A percentile compares a stretch with the other conserved stretches of the same genome.
These are phyloP conservation scores for Pisolithus tinctorius DNA, from an alignment of 768 basidiomycete genomes.

Conservation along the genomic window DNA sequence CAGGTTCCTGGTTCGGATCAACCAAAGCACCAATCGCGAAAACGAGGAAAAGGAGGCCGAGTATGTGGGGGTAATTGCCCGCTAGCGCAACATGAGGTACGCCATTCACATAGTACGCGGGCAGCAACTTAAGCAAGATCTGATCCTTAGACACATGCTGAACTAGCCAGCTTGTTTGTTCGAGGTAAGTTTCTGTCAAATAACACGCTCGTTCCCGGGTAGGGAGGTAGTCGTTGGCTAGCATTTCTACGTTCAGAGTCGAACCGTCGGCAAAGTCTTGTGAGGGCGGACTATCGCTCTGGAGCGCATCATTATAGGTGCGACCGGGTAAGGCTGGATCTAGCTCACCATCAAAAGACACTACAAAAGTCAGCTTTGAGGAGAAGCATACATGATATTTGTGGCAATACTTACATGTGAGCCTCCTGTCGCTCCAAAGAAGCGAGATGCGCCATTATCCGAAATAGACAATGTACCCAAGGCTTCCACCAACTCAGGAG, in stretches of 20 bases:
- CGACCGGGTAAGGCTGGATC: neutral
- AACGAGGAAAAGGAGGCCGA: constrained; percentile 40
- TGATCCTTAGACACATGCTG: constrained; percentile 41
- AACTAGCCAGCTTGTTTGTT: constrained; percentile 48
- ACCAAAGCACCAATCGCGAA: constrained; percentile 51
- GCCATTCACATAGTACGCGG: constrained; percentile 31
- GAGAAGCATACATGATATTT: neutral
- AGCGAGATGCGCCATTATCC: constrained; percentile 51
- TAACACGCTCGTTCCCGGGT: constrained; percentile 40
- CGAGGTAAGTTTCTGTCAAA: constrained; percentile 40
- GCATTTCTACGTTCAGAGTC: constrained; percentile 36
- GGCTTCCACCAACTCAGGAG: constrained; percentile 44
- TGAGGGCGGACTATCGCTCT: constrained; percentile 19
- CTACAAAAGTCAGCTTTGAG: constrained; percentile 10
- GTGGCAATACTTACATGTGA: constrained; percentile 44
- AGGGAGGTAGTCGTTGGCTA: constrained; percentile 47
- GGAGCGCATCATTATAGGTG: constrained; percentile 6
- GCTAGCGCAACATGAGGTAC: constrained; percentile 24
- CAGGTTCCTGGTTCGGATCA: constrained; percentile 25
- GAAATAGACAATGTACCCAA: constrained; percentile 58
- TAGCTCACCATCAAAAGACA: constrained; percentile 27
- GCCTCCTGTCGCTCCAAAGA: constrained; percentile 63
- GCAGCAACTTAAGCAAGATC: constrained; percentile 36
- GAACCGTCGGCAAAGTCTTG: constrained; percentile 17
- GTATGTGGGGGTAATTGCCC: constrained; percentile 39